Percentiles rank a stretch among this genome's conserved stretches.
Evolutionary conservation across 768 basidiomycete species (phyloP).

Genomic region (Pleurotus pulmonarius): DNA sequence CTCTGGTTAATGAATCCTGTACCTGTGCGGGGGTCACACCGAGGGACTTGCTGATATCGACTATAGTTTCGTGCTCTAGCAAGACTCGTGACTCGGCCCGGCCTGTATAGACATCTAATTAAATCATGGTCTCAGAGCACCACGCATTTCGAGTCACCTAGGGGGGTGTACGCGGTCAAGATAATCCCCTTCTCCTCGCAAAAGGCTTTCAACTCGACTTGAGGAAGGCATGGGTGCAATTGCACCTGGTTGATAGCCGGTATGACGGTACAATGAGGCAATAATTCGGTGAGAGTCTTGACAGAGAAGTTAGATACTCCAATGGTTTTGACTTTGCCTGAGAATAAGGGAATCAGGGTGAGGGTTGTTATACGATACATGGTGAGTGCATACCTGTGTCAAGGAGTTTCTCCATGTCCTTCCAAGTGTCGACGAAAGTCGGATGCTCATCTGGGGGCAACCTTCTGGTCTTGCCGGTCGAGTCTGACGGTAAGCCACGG

Average conservation of each 20-base stretch:
- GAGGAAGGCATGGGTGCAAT: slow-evolving; percentile 54
- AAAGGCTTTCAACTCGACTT: slow-evolving; percentile 43
- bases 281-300: slow-evolving; percentile 34
- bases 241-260: slow-evolving; percentile 57
- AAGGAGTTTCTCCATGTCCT: slow-evolving; percentile 21
- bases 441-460: slow-evolving; percentile 18
- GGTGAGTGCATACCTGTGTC: slow-evolving; percentile 7
- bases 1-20: background rate
- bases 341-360: background rate
- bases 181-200: slow-evolving; percentile 47
- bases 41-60: background rate
- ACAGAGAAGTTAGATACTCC: slow-evolving; percentile 59
- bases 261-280: slow-evolving; percentile 39
- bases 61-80: background rate
- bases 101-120: background rate
- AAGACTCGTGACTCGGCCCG: background rate
- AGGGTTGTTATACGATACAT: background rate
- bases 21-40: background rate
- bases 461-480: slow-evolving; percentile 7
- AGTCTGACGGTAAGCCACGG: background rate
- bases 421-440: slow-evolving; percentile 20
- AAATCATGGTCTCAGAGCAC: background rate
- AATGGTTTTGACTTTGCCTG: slow-evolving; percentile 40
- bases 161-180: slow-evolving; percentile 46
- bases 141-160: slow-evolving; percentile 24